Evolutionary conservation across 2,329 filamentous ascomycete species (phyloP).

Genomic region (Curvularia eragrostidis): DNA sequence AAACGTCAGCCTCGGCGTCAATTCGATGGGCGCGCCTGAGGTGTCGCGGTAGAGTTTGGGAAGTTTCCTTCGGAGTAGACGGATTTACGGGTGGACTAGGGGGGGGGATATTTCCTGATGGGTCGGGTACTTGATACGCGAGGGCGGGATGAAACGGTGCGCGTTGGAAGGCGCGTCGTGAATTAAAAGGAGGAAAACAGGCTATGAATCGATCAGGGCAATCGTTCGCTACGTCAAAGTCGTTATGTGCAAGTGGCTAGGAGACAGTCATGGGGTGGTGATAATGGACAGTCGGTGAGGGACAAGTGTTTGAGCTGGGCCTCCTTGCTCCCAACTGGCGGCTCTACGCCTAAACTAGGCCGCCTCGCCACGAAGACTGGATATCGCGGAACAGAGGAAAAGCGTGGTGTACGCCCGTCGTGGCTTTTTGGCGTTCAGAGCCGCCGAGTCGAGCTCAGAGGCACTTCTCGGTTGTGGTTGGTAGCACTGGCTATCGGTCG

Average conservation of each 20-base stretch:
- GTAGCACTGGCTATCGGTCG: constrained; percentile 30
- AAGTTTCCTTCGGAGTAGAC: constrained; percentile 14
- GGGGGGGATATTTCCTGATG: constrained; percentile 18
- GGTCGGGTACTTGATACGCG: constrained; percentile 35
- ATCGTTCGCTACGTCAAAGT: constrained; percentile 16
- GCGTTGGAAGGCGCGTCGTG: constrained; percentile 39
- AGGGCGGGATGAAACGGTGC: constrained; percentile 43
- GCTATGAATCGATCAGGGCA: constrained; percentile 18
- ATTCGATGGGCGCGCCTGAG: constrained; percentile 20
- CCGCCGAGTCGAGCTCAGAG: constrained; percentile 39
- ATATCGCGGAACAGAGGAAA: constrained; percentile 9
- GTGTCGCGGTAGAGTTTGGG: constrained; percentile 20
- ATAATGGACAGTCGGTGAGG: constrained; percentile 29
- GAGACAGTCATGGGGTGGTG: constrained; percentile 22
- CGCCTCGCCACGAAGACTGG: constrained; percentile 1
- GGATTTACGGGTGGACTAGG: constrained; percentile 13
- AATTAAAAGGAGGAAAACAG: constrained; percentile 14
- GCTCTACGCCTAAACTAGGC: constrained; percentile 20
- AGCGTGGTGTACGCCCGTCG: constrained; percentile 28
- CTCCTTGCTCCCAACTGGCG: constrained; percentile 22
- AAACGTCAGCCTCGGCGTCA: not conserved
- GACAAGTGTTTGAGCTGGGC: constrained; percentile 23
- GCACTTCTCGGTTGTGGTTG: constrained; percentile 42
- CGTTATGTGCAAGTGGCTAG: constrained; percentile 25
- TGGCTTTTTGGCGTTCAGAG: constrained; percentile 30